Conservation (phyloP, 2,329 filamentous ascomycete species). For the Dendryphion nanum region DNA sequence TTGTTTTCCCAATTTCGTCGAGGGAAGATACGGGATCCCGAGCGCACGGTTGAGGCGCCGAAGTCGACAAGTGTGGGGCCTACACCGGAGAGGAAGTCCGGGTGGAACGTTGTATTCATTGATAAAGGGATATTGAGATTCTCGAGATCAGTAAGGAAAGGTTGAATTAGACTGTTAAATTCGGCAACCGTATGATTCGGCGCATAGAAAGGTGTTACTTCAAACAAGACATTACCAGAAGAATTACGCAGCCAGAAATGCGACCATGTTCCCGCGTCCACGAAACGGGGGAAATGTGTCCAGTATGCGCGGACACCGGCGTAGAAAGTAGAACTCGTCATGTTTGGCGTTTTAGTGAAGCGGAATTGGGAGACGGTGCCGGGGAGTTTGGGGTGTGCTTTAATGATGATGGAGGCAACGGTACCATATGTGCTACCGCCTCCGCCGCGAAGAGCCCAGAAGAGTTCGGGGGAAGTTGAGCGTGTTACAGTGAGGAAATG, state of each 20-base stretch:
- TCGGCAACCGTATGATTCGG: slow-evolving; percentile 5
- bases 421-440: slow-evolving; percentile 18
- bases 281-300: not conserved
- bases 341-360: not conserved
- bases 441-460: slow-evolving; percentile 23
- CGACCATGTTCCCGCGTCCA: not conserved
- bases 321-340: slow-evolving; percentile 2
- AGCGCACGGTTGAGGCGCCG: slow-evolving; percentile 1
- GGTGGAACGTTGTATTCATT: slow-evolving; percentile 1
- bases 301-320: slow-evolving; percentile 1
- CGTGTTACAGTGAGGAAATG: slow-evolving; percentile 6
- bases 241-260: not conserved
- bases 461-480: slow-evolving; percentile 12
- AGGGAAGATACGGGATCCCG: slow-evolving; percentile 6
- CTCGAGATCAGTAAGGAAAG: slow-evolving; percentile 2
- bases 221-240: slow-evolving; percentile 1
- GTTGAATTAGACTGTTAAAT: slow-evolving; percentile 4
- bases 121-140: not conserved
- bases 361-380: not conserved
- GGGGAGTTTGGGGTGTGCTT: slow-evolving; percentile 15
- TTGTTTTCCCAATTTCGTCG: slow-evolving; percentile 6
- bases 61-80: slow-evolving; percentile 8
- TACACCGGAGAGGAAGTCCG: slow-evolving; percentile 2
- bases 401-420: slow-evolving; percentile 14
- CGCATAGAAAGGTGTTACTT: slow-evolving; percentile 3